Evolutionary conservation across 176 grass and related monocot genomes (phyloP), one percentile per base, ranked within the genome.

Genomic region (Aegilops sharonensis): DNA sequence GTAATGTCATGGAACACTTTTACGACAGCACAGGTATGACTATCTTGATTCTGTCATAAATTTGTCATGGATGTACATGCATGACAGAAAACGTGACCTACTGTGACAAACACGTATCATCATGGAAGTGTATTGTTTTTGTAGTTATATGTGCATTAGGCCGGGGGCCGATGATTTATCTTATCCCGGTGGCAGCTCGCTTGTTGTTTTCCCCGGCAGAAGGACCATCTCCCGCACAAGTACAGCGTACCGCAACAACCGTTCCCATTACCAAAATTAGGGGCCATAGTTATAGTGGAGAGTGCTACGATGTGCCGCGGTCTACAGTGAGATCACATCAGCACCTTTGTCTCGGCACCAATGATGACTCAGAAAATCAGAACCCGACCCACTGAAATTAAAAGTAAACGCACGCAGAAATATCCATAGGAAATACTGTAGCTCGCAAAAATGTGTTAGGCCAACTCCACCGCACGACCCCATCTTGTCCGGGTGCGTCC

Each of bases 171-270:
- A 68, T 77, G 54, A 64, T 37, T 21, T 24, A 35, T 52, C 31
- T 20, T 30, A 36, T 36, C 39, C 27, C 9, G 15, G 8, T 1
- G 48, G 86, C 9, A 66, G 87, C 79, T 89, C 52, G 3, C n/a
- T 89, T 4, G 87, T 88, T 79, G 75, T 84, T 89, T 64, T 84
- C 81, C 70, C 52, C 52, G 52, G 52, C 39, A 89, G 52, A 30
- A 89, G 87, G 81, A 89, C 75, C 81, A 89, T 84, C 84, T 15
- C 32, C 59, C 13, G 32, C 17, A 54, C 75, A 54, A 42, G 27
- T 20, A 68, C 66, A 35, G 15, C 65, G 14, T 67, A 14, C 64
- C 35, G 25, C 79, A 78, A 70, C 80, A 78, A 34, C 64, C 37
- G 9, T 13, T 35, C 13, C 66, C 75, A 84, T 73, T 56, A 56